A percentile compares a stretch with the other conserved stretches of the same genome.
Evolutionary conservation across 2,329 filamentous ascomycete species (phyloP).

Genomic region (Aspergillus caelatus): DNA sequence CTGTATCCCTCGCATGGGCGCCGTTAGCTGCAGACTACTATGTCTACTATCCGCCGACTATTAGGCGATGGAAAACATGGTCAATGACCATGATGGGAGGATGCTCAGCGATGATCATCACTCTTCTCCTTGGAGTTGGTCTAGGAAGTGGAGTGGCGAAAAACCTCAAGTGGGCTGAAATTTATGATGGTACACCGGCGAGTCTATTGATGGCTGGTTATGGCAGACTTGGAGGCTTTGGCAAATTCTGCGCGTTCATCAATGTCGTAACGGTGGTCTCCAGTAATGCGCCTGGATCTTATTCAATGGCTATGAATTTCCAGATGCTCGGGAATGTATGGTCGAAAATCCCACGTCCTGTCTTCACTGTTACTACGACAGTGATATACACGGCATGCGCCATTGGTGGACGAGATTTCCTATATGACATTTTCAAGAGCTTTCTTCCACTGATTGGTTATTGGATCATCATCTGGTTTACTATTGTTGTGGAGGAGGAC

Average conservation of each 20-base stretch:
- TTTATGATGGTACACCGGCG: slow-evolving; percentile 34
- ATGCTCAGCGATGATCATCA: slow-evolving; percentile 36
- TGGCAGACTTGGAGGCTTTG: slow-evolving; percentile 44
- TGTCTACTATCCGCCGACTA: slow-evolving; percentile 46
- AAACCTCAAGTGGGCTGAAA: slow-evolving; percentile 25
- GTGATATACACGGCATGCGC: slow-evolving; percentile 48
- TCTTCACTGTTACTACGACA: slow-evolving; percentile 47
- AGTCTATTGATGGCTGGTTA: slow-evolving; percentile 44
- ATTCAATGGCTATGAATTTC: slow-evolving; percentile 49
- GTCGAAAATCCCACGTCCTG: slow-evolving; percentile 43
- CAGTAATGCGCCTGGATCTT: slow-evolving; percentile 49
- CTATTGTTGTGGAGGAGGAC: slow-evolving; percentile 47
- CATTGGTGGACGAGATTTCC: slow-evolving; percentile 46
- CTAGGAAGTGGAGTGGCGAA: slow-evolving; percentile 43
- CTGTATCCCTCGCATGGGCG: slow-evolving; percentile 38
- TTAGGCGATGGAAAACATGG: slow-evolving; percentile 41
- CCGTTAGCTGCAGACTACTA: slow-evolving; percentile 47
- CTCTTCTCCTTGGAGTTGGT: slow-evolving; percentile 45
- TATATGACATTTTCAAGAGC: slow-evolving; percentile 49
- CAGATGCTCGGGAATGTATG: slow-evolving; percentile 46
- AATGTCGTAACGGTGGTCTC: slow-evolving; percentile 47
- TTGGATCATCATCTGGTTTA: slow-evolving; percentile 48
- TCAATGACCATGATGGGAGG: slow-evolving; percentile 41
- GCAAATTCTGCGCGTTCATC: slow-evolving; percentile 47
- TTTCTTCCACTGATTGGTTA: slow-evolving; percentile 53